These are phyloP conservation scores for Boletus albobrunnescens DNA, from an alignment of 1,284 basidiomycete genomes.

Conservation along the genomic window DNA sequence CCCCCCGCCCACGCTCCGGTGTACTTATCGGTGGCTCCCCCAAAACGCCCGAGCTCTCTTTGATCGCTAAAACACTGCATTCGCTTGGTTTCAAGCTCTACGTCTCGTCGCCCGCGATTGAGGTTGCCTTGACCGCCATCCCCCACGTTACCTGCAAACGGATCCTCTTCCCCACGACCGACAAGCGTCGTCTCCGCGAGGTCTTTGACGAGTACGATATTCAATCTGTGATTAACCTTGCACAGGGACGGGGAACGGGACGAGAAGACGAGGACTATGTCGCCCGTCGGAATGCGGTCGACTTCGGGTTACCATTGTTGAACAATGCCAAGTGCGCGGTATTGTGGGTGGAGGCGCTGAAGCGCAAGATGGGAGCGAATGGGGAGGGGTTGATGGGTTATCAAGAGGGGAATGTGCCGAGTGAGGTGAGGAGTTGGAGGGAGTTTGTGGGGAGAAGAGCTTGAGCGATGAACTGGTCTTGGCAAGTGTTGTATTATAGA, in stretches of 20 bases:
- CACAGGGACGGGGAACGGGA: constrained; percentile 74
- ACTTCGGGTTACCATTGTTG: constrained; percentile 86
- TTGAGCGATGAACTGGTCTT: constrained; percentile 24
- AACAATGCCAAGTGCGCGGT: constrained; percentile 90
- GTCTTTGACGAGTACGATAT: constrained; percentile 95
- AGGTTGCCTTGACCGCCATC: constrained; percentile 79
- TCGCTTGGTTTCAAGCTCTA: constrained; percentile 90
- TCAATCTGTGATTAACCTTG: constrained; percentile 92
- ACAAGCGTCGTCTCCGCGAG: constrained; percentile 93
- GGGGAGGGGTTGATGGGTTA: constrained; percentile 80
- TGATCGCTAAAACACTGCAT: constrained; percentile 72
- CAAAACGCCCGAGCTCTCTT: constrained; percentile 75
- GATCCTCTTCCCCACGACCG: constrained; percentile 95
- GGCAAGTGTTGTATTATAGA: background rate
- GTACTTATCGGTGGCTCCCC: constrained; percentile 88
- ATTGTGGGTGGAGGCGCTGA: constrained; percentile 89
- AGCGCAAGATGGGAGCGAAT: constrained; percentile 80
- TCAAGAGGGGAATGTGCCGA: constrained; percentile 86
- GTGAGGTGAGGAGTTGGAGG: constrained; percentile 88
- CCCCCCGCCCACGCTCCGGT: constrained; percentile 77
- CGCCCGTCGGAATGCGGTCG: constrained; percentile 85
- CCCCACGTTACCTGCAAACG: constrained; percentile 80
- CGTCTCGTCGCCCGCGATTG: constrained; percentile 79
- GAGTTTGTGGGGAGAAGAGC: constrained; percentile 77
- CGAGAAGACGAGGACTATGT: constrained; percentile 95